Conservation (phyloP, 2,329 filamentous ascomycete genomes). For the Trichoderma sp. region DNA sequence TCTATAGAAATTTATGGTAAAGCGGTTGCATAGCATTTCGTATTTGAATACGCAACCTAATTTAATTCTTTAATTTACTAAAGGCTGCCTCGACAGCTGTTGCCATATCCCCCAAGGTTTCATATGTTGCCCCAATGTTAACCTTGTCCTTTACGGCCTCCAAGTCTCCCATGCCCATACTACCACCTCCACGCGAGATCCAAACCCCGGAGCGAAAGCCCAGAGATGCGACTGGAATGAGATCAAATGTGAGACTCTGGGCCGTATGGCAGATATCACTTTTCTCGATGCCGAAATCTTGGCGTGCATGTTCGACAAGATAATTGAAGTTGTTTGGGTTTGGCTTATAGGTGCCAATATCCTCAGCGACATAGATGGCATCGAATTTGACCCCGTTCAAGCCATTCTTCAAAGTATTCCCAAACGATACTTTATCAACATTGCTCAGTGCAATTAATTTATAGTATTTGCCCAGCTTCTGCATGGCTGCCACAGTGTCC, state of each 20-base stretch:
- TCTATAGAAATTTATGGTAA: not conserved
- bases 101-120: slow-evolving; percentile 61
- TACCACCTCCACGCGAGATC: slow-evolving; percentile 55
- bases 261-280: slow-evolving; percentile 66
- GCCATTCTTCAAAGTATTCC: slow-evolving; percentile 29
- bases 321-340: slow-evolving; percentile 63
- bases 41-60: not conserved
- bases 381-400: slow-evolving; percentile 58
- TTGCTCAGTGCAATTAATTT: slow-evolving; percentile 63
- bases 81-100: slow-evolving; percentile 32
- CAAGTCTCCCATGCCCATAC: slow-evolving; percentile 39
- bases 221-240: slow-evolving; percentile 61
- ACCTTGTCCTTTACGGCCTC: slow-evolving; percentile 52
- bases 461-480: slow-evolving; percentile 49
- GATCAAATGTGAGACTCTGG: slow-evolving; percentile 66
- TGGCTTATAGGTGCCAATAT: slow-evolving; percentile 72
- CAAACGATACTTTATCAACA: slow-evolving; percentile 46
- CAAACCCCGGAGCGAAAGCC: slow-evolving; percentile 60
- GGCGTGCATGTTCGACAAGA: slow-evolving; percentile 49
- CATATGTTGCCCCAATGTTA: slow-evolving; percentile 46
- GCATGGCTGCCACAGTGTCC: slow-evolving; percentile 56
- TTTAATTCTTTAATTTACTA: not conserved
- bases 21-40: not conserved
- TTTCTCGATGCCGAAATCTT: slow-evolving; percentile 52
- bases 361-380: slow-evolving; percentile 66